Conservation (phyloP, 352 stramenopile species). For the Phytopythium mirpurense region DNA sequence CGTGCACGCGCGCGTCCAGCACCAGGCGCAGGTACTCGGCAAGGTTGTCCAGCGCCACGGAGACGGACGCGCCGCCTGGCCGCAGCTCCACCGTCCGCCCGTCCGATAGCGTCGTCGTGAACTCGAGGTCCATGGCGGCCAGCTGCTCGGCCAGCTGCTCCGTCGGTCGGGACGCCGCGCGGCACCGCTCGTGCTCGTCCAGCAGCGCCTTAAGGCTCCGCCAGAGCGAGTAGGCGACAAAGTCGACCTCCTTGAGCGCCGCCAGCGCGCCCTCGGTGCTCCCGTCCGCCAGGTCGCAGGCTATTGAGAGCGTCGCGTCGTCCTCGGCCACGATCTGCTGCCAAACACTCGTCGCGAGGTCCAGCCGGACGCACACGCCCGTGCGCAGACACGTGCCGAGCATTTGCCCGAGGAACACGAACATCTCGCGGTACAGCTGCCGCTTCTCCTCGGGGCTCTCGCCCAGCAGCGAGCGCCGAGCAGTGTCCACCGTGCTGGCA, state of each 20-base stretch:
- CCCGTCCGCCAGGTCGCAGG: neutral
- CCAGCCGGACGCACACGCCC: slow-evolving; percentile 66
- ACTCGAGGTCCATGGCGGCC: slow-evolving; percentile 59
- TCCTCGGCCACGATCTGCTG: slow-evolving; percentile 61
- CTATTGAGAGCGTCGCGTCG: slow-evolving; percentile 6
- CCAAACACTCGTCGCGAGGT: slow-evolving; percentile 68
- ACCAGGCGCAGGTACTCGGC: slow-evolving; percentile 38
- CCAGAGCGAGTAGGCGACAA: slow-evolving; percentile 47
- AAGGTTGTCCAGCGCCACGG: slow-evolving; percentile 47
- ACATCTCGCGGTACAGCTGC: slow-evolving; percentile 78
- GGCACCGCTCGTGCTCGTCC: slow-evolving; percentile 13
- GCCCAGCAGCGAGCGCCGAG: neutral
- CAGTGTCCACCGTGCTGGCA: neutral
- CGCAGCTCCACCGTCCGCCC: slow-evolving; percentile 43
- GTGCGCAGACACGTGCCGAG: slow-evolving; percentile 85
- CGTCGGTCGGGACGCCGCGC: neutral
- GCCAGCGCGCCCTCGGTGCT: slow-evolving; percentile 27
- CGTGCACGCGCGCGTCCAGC: slow-evolving; percentile 31
- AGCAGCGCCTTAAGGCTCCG: slow-evolving; percentile 32
- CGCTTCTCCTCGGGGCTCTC: slow-evolving; percentile 45
- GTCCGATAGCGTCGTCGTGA: slow-evolving; percentile 74
- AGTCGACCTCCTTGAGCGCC: slow-evolving; percentile 63
- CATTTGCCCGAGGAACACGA: slow-evolving; percentile 88
- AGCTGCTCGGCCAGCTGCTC: slow-evolving; percentile 39
- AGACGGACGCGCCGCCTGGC: slow-evolving; percentile 20